Conservation (phyloP, 2,329 filamentous ascomycete species). For the Corinectria fuckeliana region DNA sequence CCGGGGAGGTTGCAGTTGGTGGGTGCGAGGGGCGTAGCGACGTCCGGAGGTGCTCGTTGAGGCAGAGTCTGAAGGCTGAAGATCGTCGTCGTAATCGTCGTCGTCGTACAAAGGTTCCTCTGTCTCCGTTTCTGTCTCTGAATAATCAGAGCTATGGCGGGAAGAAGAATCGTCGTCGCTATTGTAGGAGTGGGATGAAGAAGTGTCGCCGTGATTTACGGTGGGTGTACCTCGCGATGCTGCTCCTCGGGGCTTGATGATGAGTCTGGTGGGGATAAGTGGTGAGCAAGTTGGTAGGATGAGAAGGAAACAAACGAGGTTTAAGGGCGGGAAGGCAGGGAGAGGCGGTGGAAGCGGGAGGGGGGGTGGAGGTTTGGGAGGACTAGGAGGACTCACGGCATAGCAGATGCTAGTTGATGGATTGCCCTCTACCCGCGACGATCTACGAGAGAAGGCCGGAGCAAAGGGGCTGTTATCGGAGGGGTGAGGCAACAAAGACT, state of each 20-base stretch:
- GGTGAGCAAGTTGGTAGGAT: constrained; percentile 20
- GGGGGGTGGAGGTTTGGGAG: constrained; percentile 23
- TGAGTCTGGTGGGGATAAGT: constrained; percentile 24
- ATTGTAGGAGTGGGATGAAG: constrained; percentile 45
- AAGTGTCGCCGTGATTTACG: constrained; percentile 33
- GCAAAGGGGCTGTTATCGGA: constrained; percentile 45
- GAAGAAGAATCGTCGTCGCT: constrained; percentile 51
- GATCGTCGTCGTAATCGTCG: constrained; percentile 54
- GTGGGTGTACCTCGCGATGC: constrained; percentile 34
- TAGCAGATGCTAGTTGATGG: constrained; percentile 46
- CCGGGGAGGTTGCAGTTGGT: constrained; percentile 42
- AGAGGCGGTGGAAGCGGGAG: constrained; percentile 23
- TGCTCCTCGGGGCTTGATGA: constrained; percentile 25
- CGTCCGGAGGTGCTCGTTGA: constrained; percentile 44
- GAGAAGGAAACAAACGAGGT: not conserved
- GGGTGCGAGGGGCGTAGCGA: constrained; percentile 35
- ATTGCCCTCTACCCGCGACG: constrained; percentile 55
- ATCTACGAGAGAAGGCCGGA: constrained; percentile 54
- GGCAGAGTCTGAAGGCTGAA: constrained; percentile 66
- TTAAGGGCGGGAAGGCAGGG: constrained; percentile 24
- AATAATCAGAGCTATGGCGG: constrained; percentile 38
- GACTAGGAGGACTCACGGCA: constrained; percentile 49
- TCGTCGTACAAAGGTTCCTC: constrained; percentile 50
- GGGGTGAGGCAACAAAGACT: constrained; percentile 24
- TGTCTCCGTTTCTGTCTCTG: constrained; percentile 40